Evolutionary conservation across 148 eudicot species (phyloP).

Genomic region (Chenopodium album): DNA sequence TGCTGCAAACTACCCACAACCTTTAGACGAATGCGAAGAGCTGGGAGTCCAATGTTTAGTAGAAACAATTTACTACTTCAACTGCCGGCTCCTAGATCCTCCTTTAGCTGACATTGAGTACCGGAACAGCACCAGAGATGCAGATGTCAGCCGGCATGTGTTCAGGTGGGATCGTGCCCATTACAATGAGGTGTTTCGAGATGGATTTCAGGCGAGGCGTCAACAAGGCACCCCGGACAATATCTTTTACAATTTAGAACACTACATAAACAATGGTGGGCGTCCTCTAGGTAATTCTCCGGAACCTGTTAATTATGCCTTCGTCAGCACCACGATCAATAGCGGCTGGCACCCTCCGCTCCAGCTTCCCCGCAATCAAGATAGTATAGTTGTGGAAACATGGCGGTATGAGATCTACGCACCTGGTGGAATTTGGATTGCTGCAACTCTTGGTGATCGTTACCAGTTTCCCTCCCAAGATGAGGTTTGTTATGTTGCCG

Average conservation of each 20-base stretch:
- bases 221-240: slow-evolving; percentile 11
- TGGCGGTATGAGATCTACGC: slow-evolving; percentile 30
- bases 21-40: neutral
- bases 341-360: slow-evolving; percentile 21
- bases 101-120: slow-evolving; percentile 5
- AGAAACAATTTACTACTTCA: slow-evolving; percentile 12
- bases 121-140: neutral
- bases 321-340: slow-evolving; percentile 23
- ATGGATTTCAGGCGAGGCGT: slow-evolving; percentile 18
- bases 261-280: slow-evolving; percentile 18
- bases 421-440: slow-evolving; percentile 29
- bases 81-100: slow-evolving; percentile 1
- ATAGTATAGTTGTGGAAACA: neutral
- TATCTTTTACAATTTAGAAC: slow-evolving; percentile 8
- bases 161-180: slow-evolving; percentile 14
- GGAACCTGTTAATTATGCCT: slow-evolving; percentile 14
- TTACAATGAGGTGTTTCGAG: neutral
- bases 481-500: too few species aligned
- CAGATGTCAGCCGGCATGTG: slow-evolving; percentile 18
- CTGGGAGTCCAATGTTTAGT: neutral
- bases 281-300: slow-evolving; percentile 8
- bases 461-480: neutral
- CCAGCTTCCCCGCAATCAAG: neutral
- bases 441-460: slow-evolving; percentile 15
- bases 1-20: slow-evolving; percentile 15